phyloP scores from a whole-genome alignment of 495 filamentous ascomycete species.

The Aspergillus sclerotiicarbonarius region DNA sequence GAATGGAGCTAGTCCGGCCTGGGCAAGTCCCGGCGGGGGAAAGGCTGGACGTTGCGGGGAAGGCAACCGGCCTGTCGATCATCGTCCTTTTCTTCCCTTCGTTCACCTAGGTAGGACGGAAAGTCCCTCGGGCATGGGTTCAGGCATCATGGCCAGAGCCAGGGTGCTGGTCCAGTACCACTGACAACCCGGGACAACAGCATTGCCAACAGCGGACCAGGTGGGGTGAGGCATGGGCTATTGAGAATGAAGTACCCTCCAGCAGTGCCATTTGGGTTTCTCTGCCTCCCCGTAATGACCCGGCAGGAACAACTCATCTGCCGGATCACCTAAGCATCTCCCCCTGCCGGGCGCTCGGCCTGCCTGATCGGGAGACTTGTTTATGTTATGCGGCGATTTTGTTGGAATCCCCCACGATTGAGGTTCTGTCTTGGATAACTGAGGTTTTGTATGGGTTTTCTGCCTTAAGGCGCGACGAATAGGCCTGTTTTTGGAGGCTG shows the following conservation, averaged over 20 bases:
- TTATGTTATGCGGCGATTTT: constrained; percentile 23
- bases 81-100: not conserved
- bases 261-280: constrained; percentile 2
- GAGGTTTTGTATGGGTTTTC: not conserved
- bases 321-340: constrained; percentile 8
- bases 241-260: too few species aligned
- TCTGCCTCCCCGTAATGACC: not conserved
- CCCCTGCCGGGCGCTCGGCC: constrained; percentile 4
- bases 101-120: not conserved
- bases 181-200: too few species aligned
- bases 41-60: constrained; percentile 9
- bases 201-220: too few species aligned
- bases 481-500: not conserved
- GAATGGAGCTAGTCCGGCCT: constrained; percentile 10
- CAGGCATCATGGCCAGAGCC: not conserved
- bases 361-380: constrained; percentile 40
- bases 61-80: constrained; percentile 7
- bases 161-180: not conserved
- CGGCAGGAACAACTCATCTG: constrained; percentile 8
- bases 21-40: constrained; percentile 21
- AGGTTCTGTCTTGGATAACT: not conserved
- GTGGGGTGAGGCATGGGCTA: too few species aligned
- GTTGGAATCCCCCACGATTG: constrained; percentile 25
- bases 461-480: not conserved
- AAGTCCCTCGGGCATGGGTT: not conserved